phyloP scores from a whole-genome alignment of 805 yeast species.

The Hagleromyces aurorensis region DNA sequence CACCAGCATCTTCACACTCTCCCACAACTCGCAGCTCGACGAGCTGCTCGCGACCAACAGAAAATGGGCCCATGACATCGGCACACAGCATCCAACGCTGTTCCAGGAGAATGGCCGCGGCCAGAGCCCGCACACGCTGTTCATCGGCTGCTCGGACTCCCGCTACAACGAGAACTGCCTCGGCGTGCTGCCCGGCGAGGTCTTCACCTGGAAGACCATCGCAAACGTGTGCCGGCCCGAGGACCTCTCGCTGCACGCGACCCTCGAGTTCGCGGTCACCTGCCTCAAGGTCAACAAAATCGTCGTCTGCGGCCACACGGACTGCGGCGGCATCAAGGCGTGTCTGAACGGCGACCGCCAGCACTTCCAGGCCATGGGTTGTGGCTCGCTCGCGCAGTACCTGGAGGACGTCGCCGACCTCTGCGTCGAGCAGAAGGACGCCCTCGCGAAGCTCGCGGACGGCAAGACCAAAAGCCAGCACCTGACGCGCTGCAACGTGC shows the following conservation, averaged over 20 bases:
- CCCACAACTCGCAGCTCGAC: constrained; percentile 28
- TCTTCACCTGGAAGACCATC: constrained; percentile 81
- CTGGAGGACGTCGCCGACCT: constrained; percentile 64
- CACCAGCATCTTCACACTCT: constrained; percentile 20
- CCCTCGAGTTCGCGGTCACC: constrained; percentile 81
- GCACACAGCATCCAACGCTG: constrained; percentile 45
- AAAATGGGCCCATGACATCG: constrained; percentile 40
- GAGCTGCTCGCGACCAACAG: constrained; percentile 35
- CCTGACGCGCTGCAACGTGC: constrained; percentile 69
- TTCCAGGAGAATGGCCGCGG: constrained; percentile 66
- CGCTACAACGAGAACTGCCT: constrained; percentile 76
- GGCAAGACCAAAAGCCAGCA: constrained; percentile 48
- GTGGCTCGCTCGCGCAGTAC: constrained; percentile 29
- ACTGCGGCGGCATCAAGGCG: constrained; percentile 90
- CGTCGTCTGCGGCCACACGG: constrained; percentile 88
- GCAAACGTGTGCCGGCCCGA: constrained; percentile 65
- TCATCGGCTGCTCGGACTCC: constrained; percentile 94
- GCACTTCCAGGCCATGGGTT: constrained; percentile 34
- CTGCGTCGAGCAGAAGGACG: constrained; percentile 48
- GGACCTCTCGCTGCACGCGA: constrained; percentile 69
- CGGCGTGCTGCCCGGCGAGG: constrained; percentile 81
- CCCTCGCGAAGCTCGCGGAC: constrained; percentile 41
- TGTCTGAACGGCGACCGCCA: constrained; percentile 48
- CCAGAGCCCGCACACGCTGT: constrained; percentile 85
- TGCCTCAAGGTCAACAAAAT: constrained; percentile 74